A percentile compares a stretch with the other conserved stretches of the same genome.
phyloP scores from a whole-genome alignment of 306 rosid genomes.

The Pyrus betulifolia region DNA sequence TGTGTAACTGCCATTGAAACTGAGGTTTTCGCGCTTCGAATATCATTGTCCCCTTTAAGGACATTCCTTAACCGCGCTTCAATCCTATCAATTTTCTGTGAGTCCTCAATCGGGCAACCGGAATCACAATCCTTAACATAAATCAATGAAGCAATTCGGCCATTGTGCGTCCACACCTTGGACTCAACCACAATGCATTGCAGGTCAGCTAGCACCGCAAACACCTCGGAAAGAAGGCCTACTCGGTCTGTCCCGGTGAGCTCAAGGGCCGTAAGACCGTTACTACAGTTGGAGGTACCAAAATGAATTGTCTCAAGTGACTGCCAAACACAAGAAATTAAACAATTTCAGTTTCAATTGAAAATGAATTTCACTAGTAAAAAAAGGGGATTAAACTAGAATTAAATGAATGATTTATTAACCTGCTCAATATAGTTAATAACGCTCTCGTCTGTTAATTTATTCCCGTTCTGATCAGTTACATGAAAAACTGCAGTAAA shows the following conservation, averaged over 20 bases:
- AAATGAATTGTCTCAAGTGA: slow-evolving; percentile 61
- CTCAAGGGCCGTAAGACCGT: slow-evolving; percentile 64
- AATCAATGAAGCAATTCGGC: slow-evolving; percentile 74
- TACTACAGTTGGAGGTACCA: slow-evolving; percentile 27
- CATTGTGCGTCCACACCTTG: slow-evolving; percentile 95
- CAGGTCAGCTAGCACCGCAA: slow-evolving; percentile 81
- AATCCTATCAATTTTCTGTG: slow-evolving; percentile 50
- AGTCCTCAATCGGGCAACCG: slow-evolving; percentile 66
- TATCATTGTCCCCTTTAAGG: slow-evolving; percentile 76
- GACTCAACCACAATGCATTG: slow-evolving; percentile 88
- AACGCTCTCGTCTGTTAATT: slow-evolving; percentile 69
- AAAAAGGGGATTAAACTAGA: neutral
- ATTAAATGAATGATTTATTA: neutral
- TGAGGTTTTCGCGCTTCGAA: slow-evolving; percentile 66
- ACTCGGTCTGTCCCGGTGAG: slow-evolving; percentile 85
- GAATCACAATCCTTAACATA: slow-evolving; percentile 58
- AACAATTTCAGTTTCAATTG: neutral
- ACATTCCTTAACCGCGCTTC: slow-evolving; percentile 73
- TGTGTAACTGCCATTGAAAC: slow-evolving; percentile 64
- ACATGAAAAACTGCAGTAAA: slow-evolving; percentile 78
- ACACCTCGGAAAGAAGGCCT: slow-evolving; percentile 86
- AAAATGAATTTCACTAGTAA: too few relatives aligned
- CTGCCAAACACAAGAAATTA: slow-evolving; percentile 22
- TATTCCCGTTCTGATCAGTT: slow-evolving; percentile 67
- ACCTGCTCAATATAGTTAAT: slow-evolving; percentile 84